Evolutionary conservation across 1,139 yeast species (phyloP), one percentile per base, ranked within the genome.

Genomic region (Scheffersomyces parashehatae): DNA sequence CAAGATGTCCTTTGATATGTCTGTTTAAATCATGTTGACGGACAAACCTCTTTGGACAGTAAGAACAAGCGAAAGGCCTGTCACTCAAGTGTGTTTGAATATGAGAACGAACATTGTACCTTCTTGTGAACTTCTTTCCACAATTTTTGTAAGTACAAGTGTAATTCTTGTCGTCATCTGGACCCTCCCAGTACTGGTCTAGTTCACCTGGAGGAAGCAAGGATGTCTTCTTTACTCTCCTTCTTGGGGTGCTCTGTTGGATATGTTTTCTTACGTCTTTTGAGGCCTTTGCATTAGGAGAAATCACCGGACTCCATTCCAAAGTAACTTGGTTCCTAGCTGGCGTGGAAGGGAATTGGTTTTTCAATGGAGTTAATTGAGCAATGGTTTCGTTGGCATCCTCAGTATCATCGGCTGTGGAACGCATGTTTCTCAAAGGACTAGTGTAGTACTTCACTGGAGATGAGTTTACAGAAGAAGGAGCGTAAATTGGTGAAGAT

Each of bases 71-170:
- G 65, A 83, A 85, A 1, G 99, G 99, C 44, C 98, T 73, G 64
- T 95, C 99, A 62, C 95, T 85, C 42, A 95, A 70, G 72, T 95
- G 99, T 0, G 99, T 95, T 62, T 95, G 99, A 45, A 95, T 91
- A 62, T 95, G 99, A 0, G 97, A 89, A 48, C 98, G 76, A n/a
- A 89, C 90, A 60, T 95, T 95, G 67, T 95, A 95, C 40, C 97
- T 75, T 58, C 99, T 76, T 8, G 91, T 83, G 66, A 95, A 93
- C 45, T 79, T 72, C 64, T 95, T 90, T 13, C 88, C 87, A 67
- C 99, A 95, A 43, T 79, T 77, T 24, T 87, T 81, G 64, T 76
- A 93, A 46, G 80, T 75, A 64, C 99, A 95, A 33, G 83, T 77
- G 65, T 79, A 95, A 28, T 65, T 65, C 50, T 81, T 81, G 41